A percentile compares a stretch with the other conserved stretches of the same genome.
Evolutionary conservation across 495 filamentous ascomycete species (phyloP).

Genomic region (Penicillium canescens): DNA sequence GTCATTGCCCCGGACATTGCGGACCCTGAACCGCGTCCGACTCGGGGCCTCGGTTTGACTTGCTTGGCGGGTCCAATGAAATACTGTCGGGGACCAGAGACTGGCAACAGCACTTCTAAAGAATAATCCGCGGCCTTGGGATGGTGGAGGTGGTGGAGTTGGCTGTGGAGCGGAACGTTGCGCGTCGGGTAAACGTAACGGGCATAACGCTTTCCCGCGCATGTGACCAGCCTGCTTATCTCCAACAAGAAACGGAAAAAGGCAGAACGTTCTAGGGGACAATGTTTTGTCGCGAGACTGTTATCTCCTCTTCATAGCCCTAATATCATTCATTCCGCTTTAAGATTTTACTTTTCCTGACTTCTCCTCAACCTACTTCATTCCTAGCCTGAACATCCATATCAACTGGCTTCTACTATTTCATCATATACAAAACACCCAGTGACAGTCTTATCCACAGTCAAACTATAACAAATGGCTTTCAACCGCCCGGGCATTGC

Average conservation of each 20-base stretch:
- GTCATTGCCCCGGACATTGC: background rate
- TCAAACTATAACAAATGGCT: conserved; percentile 25
- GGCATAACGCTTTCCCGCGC: conserved; percentile 15
- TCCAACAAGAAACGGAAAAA: conserved; percentile 1
- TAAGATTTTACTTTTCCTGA: background rate
- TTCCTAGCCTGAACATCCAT: background rate
- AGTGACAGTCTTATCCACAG: conserved; percentile 2
- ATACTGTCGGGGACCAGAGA: background rate
- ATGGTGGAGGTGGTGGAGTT: background rate
- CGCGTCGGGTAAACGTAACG: conserved; percentile 16
- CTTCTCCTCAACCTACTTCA: too few relatives aligned
- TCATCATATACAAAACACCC: background rate
- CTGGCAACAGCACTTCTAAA: background rate
- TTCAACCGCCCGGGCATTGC: conserved; percentile 54
- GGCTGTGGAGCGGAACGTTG: background rate
- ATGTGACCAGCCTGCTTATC: background rate
- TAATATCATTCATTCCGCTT: background rate
- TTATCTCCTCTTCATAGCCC: background rate
- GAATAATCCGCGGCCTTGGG: background rate
- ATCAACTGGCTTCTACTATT: background rate
- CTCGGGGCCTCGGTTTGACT: background rate
- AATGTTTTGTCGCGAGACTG: conserved; percentile 19
- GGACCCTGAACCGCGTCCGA: background rate
- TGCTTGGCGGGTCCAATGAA: background rate
- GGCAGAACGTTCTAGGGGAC: conserved; percentile 16